phyloP scores from a whole-genome alignment of 2,329 filamentous ascomycete species.

The Mycosphaerelloides madeirae region DNA sequence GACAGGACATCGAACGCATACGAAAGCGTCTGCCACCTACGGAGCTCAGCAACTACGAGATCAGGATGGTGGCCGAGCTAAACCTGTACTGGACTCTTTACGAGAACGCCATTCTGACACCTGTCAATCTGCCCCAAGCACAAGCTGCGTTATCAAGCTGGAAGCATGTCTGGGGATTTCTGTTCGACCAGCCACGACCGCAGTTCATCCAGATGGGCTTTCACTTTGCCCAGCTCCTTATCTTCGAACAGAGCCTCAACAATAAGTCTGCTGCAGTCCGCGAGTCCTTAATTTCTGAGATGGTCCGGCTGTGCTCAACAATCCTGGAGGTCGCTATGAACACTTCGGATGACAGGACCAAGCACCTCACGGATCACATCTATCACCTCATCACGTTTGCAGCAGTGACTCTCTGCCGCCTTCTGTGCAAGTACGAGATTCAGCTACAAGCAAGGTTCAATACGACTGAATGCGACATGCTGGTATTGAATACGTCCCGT shows the following conservation, averaged over 20 bases:
- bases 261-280: slow-evolving; percentile 18
- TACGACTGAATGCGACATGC: slow-evolving; percentile 1
- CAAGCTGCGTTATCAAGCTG: slow-evolving; percentile 9
- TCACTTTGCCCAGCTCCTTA: slow-evolving; percentile 42
- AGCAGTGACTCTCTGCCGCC: slow-evolving; percentile 36
- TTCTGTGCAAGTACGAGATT: slow-evolving; percentile 26
- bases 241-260: slow-evolving; percentile 40
- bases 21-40: slow-evolving; percentile 36
- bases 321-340: slow-evolving; percentile 43
- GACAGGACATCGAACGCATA: slow-evolving; percentile 37
- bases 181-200: slow-evolving; percentile 42
- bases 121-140: slow-evolving; percentile 8
- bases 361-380: slow-evolving; percentile 44
- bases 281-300: slow-evolving; percentile 29
- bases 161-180: slow-evolving; percentile 28
- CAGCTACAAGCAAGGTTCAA: slow-evolving; percentile 1
- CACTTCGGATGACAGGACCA: slow-evolving; percentile 41
- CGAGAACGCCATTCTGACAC: slow-evolving; percentile 32
- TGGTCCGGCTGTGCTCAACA: slow-evolving; percentile 38
- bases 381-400: slow-evolving; percentile 48
- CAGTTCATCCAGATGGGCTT: slow-evolving; percentile 47
- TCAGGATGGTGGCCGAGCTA: slow-evolving; percentile 45
- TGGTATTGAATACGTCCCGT: slow-evolving; percentile 1
- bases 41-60: slow-evolving; percentile 42
- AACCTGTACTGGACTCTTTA: slow-evolving; percentile 46